Conservation (phyloP, 108 stramenopile genomes). For the Cyclotella atomus region DNA sequence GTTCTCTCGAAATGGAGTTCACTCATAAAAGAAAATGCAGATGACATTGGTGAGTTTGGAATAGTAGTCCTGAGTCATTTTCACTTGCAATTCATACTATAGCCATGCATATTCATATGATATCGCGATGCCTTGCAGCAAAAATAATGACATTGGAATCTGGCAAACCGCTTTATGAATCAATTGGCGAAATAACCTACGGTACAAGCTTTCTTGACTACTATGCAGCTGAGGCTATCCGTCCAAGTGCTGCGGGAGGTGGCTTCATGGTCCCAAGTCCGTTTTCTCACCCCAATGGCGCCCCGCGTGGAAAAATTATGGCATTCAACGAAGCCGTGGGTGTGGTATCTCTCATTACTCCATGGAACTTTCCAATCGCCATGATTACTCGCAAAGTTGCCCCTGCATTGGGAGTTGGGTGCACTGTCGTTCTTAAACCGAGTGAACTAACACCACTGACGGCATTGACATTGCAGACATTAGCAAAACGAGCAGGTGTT, state of each 20-base stretch:
- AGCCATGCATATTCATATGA: neutral
- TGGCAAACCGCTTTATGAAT: constrained; percentile 94
- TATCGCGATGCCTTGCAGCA: constrained; percentile 29
- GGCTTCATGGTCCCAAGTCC: constrained; percentile 71
- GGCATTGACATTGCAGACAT: constrained; percentile 73
- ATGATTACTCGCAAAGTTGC: constrained; percentile 96
- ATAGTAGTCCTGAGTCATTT: neutral
- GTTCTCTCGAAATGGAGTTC: constrained; percentile 60
- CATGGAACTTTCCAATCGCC: constrained; percentile 98
- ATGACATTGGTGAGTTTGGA: constrained; percentile 23
- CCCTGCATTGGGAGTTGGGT: constrained; percentile 66
- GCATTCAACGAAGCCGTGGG: constrained; percentile 90
- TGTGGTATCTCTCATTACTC: constrained; percentile 81
- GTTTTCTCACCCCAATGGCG: constrained; percentile 45
- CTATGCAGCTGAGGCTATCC: constrained; percentile 88
- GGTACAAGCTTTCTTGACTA: constrained; percentile 86
- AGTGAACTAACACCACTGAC: constrained; percentile 88
- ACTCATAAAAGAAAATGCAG: constrained; percentile 55
- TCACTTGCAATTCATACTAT: too few species aligned
- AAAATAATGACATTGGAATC: constrained; percentile 91
- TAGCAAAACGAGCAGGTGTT: constrained; percentile 81
- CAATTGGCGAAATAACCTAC: constrained; percentile 87
- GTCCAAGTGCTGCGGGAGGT: constrained; percentile 75
- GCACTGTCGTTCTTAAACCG: constrained; percentile 89
- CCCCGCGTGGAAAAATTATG: constrained; percentile 71